Conservation (phyloP, 2,329 filamentous ascomycete genomes). For the Achaetomium macrosporum region DNA sequence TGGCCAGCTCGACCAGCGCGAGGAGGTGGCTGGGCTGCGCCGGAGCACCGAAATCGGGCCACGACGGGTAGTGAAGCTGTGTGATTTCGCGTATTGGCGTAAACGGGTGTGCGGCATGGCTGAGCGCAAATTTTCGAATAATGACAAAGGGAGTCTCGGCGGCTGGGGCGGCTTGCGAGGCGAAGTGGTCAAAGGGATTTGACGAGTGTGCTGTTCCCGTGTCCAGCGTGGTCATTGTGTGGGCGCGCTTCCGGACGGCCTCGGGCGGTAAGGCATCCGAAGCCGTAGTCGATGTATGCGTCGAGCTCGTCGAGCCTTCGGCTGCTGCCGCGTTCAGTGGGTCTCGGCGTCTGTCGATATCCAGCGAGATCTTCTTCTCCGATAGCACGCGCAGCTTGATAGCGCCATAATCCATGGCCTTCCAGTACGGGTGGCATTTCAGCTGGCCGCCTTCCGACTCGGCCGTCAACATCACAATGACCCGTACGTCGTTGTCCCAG, state of each 20-base stretch:
- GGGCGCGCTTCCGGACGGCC: conserved; percentile 45
- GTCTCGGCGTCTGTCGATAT: conserved; percentile 52
- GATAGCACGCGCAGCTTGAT: conserved; percentile 71
- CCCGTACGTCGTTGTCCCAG: conserved; percentile 93
- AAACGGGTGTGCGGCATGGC: conserved; percentile 72
- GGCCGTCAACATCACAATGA: conserved; percentile 94
- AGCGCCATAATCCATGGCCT: conserved; percentile 67
- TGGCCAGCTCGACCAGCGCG: conserved; percentile 82
- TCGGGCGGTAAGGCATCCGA: conserved; percentile 29
- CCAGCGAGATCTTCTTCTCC: conserved; percentile 75
- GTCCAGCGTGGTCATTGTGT: conserved; percentile 45
- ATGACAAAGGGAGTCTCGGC: conserved; percentile 68
- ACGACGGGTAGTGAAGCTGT: conserved; percentile 89
- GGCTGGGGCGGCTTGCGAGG: conserved; percentile 21
- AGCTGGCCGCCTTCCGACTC: conserved; percentile 89
- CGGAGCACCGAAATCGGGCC: conserved; percentile 94
- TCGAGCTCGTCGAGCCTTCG: conserved; percentile 25
- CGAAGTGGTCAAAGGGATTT: conserved; percentile 26
- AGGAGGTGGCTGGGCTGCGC: conserved; percentile 83
- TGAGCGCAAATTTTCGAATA: conserved; percentile 80
- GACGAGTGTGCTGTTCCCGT: conserved; percentile 28
- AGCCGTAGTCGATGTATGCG: conserved; percentile 1
- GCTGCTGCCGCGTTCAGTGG: conserved; percentile 25
- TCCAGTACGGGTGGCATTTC: conserved; percentile 95
- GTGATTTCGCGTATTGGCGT: conserved; percentile 85